A percentile compares a stretch with the other conserved stretches of the same genome.
Conservation (phyloP, 2,329 filamentous ascomycete genomes). For the Emmonsia crescens region DNA sequence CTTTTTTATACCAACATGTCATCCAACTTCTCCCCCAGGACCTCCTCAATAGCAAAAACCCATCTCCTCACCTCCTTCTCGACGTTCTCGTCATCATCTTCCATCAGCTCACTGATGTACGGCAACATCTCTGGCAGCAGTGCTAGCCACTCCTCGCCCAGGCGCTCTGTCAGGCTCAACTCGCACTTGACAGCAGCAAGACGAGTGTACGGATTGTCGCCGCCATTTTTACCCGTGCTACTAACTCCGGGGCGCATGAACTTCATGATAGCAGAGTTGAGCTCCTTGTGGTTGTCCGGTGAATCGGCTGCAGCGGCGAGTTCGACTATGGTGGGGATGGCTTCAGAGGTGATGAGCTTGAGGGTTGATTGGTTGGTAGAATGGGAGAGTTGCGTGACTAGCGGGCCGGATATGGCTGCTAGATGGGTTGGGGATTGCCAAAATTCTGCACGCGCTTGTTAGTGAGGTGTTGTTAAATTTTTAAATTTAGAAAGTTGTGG, state of each 20-base stretch:
- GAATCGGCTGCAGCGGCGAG: conserved; percentile 72
- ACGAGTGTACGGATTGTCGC: conserved; percentile 58
- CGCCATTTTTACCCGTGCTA: conserved; percentile 20
- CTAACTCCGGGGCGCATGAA: conserved; percentile 53
- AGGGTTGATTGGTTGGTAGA: conserved; percentile 29
- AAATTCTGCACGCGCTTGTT: conserved; percentile 46
- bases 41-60: conserved; percentile 81
- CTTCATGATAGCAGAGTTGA: conserved; percentile 69
- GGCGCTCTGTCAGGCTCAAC: conserved; percentile 62
- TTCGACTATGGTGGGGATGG: conserved; percentile 67
- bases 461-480: not conserved
- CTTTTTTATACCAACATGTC: conserved; percentile 68
- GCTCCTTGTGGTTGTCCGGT: conserved; percentile 77
- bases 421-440: conserved; percentile 92
- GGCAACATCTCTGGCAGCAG: conserved; percentile 92
- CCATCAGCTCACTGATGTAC: conserved; percentile 87
- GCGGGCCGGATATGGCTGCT: conserved; percentile 54
- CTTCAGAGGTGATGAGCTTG: conserved; percentile 41
- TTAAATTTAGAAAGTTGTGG: not conserved
- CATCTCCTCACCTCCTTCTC: conserved; percentile 81
- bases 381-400: conserved; percentile 56
- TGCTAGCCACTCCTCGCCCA: conserved; percentile 89
- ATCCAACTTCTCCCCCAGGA: conserved; percentile 82
- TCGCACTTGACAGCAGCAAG: conserved; percentile 75
- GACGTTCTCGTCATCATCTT: conserved; percentile 90